phyloP scores from a whole-genome alignment of 2,329 filamentous ascomycete species.

The Colletotrichum gloeosporioides region DNA sequence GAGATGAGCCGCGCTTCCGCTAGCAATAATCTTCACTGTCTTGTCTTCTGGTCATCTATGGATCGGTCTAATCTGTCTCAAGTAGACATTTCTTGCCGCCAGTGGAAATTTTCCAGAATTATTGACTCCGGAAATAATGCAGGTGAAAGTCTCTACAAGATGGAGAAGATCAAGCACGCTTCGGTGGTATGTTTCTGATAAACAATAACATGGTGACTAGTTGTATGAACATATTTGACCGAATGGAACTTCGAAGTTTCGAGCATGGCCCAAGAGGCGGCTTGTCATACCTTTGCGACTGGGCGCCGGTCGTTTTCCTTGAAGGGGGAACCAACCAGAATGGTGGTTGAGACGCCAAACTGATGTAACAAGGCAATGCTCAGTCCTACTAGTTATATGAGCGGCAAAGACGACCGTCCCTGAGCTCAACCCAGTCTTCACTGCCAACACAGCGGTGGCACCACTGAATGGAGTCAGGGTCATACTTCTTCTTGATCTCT shows the following conservation, averaged over 20 bases:
- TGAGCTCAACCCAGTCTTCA: not conserved
- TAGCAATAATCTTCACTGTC: too few species aligned
- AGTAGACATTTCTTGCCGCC: not conserved
- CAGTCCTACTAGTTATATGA: not conserved
- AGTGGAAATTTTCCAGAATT: not conserved
- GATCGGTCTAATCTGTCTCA: too few species aligned
- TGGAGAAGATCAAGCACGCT: too few species aligned
- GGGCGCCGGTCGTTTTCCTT: too few species aligned
- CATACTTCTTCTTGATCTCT: slow-evolving; percentile 32
- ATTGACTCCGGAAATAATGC: not conserved
- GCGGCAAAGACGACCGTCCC: not conserved
- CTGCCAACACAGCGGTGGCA: not conserved
- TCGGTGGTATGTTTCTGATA: not conserved
- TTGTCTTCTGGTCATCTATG: too few species aligned
- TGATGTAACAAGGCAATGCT: not conserved
- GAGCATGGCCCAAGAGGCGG: not conserved
- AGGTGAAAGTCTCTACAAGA: too few species aligned
- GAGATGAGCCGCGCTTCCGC: too few species aligned
- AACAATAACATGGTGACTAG: not conserved
- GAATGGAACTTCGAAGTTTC: not conserved
- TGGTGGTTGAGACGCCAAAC: not conserved
- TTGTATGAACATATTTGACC: not conserved
- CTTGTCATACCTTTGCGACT: too few species aligned
- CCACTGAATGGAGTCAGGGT: slow-evolving; percentile 24
- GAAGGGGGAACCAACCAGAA: not conserved